A percentile compares a stretch with the other conserved stretches of the same genome.
Evolutionary conservation across 257 asterid genomes (phyloP).

Genomic region (Nicotiana noctiflora): DNA sequence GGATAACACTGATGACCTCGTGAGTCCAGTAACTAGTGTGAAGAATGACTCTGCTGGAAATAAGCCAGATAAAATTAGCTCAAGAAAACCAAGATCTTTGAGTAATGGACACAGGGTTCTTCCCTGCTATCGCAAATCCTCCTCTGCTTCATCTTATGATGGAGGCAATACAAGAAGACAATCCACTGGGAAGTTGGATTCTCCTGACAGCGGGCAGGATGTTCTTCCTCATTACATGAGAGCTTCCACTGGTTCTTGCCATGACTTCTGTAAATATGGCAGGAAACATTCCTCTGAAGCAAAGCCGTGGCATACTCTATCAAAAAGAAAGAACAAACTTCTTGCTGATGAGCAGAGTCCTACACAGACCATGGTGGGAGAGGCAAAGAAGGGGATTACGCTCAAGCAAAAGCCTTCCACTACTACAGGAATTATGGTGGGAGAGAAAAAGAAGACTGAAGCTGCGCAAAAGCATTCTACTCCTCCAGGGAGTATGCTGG

Average conservation of each 20-base stretch:
- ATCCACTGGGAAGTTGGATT: conserved; percentile 34
- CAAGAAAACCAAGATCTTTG: conserved; percentile 15
- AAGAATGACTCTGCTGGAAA: conserved; percentile 19
- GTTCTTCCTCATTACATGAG: conserved; percentile 59
- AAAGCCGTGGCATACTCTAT: conserved; percentile 38
- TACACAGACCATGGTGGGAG: conserved; percentile 23
- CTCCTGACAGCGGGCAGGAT: conserved; percentile 21
- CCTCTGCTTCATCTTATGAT: conserved; percentile 30
- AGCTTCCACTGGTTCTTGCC: conserved; percentile 89
- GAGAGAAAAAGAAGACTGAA: conserved; percentile 28
- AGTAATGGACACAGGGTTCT: conserved; percentile 15
- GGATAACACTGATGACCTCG: conserved; percentile 26
- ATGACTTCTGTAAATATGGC: conserved; percentile 84
- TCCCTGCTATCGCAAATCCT: conserved; percentile 21
- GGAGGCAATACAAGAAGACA: conserved; percentile 26
- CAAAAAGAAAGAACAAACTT: conserved; percentile 29
- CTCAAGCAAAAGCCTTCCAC: conserved; percentile 1
- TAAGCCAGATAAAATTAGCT: conserved; percentile 2
- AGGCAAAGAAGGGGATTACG: conserved; percentile 25
- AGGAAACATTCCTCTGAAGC: conserved; percentile 31
- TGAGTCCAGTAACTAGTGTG: conserved; percentile 14
- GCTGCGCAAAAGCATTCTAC: not conserved
- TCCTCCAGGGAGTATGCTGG: conserved; percentile 20
- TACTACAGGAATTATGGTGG: conserved; percentile 18
- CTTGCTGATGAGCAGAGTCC: conserved; percentile 23